Conservation (phyloP, 176 grass and related monocot genomes). For the Stipa capillata region DNA sequence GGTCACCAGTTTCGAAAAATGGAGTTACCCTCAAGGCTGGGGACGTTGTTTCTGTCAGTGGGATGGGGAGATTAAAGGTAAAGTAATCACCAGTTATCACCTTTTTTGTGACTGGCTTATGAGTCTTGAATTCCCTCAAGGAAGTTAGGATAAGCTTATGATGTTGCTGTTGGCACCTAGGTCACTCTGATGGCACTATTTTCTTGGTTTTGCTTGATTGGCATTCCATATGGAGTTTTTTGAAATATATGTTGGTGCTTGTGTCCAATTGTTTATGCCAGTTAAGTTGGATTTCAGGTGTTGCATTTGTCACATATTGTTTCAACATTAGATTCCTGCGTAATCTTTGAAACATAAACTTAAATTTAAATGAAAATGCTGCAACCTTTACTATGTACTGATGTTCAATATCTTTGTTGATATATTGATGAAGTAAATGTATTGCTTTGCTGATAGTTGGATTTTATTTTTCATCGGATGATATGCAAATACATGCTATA, state of each 20-base stretch:
- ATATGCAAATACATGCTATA: background rate
- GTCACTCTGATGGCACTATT: background rate
- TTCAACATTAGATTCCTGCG: background rate
- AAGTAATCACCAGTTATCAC: background rate
- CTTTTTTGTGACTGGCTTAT: background rate
- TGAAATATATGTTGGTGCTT: background rate
- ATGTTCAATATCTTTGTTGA: background rate
- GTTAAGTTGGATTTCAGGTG: background rate
- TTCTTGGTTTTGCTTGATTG: background rate
- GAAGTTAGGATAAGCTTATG: constrained; percentile 6
- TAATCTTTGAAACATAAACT: background rate
- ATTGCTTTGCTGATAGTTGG: background rate
- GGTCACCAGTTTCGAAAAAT: constrained; percentile 73
- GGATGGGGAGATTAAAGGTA: constrained; percentile 88
- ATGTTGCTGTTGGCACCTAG: background rate
- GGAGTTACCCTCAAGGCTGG: constrained; percentile 72
- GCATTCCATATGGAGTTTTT: background rate
- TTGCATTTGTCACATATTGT: background rate
- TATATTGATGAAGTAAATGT: too few relatives aligned
- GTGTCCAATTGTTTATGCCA: background rate
- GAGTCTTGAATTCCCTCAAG: background rate
- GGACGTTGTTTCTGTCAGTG: constrained; percentile 85
- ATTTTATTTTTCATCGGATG: constrained; percentile 5
- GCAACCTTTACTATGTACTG: background rate
- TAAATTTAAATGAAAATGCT: background rate